Evolutionary conservation across 2,329 filamentous ascomycete species (phyloP).

Genomic region (Trichoderma gracile): DNA sequence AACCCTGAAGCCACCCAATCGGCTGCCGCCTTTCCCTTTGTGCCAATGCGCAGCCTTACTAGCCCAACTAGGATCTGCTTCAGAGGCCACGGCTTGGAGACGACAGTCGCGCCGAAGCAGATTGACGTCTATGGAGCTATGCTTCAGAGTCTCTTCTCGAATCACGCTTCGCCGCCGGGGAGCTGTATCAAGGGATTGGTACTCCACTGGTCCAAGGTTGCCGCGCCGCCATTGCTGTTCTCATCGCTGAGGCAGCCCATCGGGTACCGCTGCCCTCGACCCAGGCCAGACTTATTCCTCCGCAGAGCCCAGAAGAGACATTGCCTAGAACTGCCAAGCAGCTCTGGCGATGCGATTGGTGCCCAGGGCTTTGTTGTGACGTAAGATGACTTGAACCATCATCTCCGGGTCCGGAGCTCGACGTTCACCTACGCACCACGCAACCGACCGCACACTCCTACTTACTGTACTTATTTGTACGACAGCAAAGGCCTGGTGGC

Average conservation of each 20-base stretch:
- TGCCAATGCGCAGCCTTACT: conserved; percentile 25
- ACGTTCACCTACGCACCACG: neutral
- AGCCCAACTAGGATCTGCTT: conserved; percentile 21
- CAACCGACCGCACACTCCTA: neutral
- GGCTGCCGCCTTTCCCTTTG: conserved; percentile 19
- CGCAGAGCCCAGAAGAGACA: neutral
- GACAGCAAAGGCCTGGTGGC: neutral
- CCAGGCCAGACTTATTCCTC: neutral
- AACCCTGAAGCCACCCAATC: conserved; percentile 26
- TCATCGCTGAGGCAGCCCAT: conserved; percentile 4
- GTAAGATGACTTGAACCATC: neutral
- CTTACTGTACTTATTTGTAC: neutral
- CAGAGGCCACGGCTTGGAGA: neutral
- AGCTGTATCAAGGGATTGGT: conserved; percentile 1
- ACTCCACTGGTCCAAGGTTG: conserved; percentile 1
- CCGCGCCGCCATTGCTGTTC: conserved; percentile 8
- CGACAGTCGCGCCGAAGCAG: conserved; percentile 5
- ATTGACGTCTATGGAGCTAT: conserved; percentile 16
- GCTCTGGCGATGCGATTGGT: neutral
- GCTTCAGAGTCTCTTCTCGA: conserved; percentile 19
- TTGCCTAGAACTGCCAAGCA: neutral
- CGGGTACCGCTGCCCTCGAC: neutral
- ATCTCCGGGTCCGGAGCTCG: neutral
- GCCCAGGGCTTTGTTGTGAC: conserved; percentile 8
- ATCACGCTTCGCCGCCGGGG: conserved; percentile 19